These are phyloP conservation scores for Populus hybrid DNA, from an alignment of 441 rosid genomes.

Conservation along the genomic window DNA sequence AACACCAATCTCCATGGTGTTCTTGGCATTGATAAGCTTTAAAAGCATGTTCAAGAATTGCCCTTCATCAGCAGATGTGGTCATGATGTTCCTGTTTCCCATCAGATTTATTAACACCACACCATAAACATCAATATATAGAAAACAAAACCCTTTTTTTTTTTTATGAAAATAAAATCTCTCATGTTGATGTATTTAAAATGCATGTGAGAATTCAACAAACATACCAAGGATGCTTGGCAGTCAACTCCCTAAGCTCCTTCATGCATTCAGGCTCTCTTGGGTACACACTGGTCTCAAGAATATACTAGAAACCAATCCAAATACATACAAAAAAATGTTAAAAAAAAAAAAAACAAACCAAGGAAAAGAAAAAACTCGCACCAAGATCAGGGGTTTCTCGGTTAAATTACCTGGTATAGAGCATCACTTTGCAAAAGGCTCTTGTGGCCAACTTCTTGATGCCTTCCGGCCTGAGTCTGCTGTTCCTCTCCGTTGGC, in stretches of 20 bases:
- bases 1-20: conserved; percentile 99
- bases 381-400: background rate
- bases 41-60: conserved; percentile 88
- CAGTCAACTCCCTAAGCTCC: conserved; percentile 86
- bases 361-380: background rate
- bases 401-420: conserved; percentile 54
- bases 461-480: conserved; percentile 53
- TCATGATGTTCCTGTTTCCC: conserved; percentile 75
- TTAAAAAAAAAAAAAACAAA: background rate
- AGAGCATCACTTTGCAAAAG: conserved; percentile 88
- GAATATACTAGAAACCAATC: conserved; percentile 54
- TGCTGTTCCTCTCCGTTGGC: conserved; percentile 42
- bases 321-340: background rate
- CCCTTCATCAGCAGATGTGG: conserved; percentile 92
- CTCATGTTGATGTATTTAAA: background rate
- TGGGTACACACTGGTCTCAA: conserved; percentile 96
- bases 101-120: background rate
- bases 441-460: conserved; percentile 90
- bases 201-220: background rate
- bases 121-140: background rate
- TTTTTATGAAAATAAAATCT: background rate
- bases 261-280: conserved; percentile 93
- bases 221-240: conserved; percentile 82
- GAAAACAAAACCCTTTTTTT: background rate
- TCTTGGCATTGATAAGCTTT: conserved; percentile 87